Evolutionary conservation across 2,329 filamentous ascomycete genomes (phyloP).

Genomic region (Aspergillus sp.): DNA sequence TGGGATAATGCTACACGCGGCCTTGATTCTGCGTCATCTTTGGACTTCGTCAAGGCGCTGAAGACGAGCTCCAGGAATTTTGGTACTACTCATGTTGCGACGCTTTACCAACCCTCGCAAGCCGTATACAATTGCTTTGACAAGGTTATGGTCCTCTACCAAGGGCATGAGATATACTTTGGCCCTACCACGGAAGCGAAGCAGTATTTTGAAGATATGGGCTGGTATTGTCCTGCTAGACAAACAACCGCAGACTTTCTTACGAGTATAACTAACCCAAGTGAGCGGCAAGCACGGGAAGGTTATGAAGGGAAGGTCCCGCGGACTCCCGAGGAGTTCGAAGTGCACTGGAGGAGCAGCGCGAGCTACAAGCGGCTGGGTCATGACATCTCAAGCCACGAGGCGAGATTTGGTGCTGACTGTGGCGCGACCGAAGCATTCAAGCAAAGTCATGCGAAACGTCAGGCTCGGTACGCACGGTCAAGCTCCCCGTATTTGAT

Average conservation of each 20-base stretch:
- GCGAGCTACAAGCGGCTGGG: no score
- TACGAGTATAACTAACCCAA: conserved; percentile 66
- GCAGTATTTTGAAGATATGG: conserved; percentile 67
- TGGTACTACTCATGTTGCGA: conserved; percentile 54
- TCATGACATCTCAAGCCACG: no score
- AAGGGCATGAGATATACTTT: conserved; percentile 76
- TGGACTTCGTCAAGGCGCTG: conserved; percentile 60
- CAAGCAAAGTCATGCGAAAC: no score
- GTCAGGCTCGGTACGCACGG: no score
- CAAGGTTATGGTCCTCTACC: conserved; percentile 72
- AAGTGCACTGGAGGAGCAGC: no score
- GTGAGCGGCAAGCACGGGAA: conserved; percentile 49
- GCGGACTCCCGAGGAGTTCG: no score
- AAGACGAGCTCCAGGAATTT: conserved; percentile 52
- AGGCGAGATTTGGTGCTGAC: no score
- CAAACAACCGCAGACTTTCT: conserved; percentile 72
- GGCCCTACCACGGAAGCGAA: conserved; percentile 63
- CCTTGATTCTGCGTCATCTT: conserved; percentile 57
- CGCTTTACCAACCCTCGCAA: conserved; percentile 59
- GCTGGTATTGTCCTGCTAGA: conserved; percentile 66
- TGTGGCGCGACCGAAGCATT: no score
- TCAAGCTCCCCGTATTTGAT: no score
- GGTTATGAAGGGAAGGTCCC: no score
- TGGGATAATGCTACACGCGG: conserved; percentile 56
- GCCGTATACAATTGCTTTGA: conserved; percentile 66